A percentile compares a stretch with the other conserved stretches of the same genome.
Evolutionary conservation across 1,139 yeast genomes (phyloP).

Genomic region (Wickerhamiella pararugosa): DNA sequence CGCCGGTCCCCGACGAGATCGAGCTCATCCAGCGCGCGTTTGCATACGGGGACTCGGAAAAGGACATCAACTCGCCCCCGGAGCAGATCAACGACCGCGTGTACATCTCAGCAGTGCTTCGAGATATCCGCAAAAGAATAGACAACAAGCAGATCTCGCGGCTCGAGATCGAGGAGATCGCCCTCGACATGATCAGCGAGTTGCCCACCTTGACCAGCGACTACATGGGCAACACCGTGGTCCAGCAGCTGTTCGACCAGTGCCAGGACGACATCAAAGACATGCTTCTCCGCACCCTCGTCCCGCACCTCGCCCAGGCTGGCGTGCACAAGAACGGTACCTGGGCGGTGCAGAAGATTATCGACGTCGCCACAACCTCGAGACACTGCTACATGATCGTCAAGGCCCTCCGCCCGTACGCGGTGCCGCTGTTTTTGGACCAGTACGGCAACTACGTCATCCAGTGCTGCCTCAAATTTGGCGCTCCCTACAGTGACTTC

Average conservation of each 20-base stretch:
- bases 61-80: conserved; percentile 20
- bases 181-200: conserved; percentile 75
- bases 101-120: conserved; percentile 76
- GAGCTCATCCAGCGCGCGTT: conserved; percentile 19
- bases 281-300: conserved; percentile 63
- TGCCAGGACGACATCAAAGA: conserved; percentile 61
- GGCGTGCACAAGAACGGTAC: conserved; percentile 97
- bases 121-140: conserved; percentile 38
- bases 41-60: conserved; percentile 21
- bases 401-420: conserved; percentile 59
- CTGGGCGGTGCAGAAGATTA: conserved; percentile 97
- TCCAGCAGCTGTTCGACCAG: conserved; percentile 71
- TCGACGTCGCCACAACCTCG: conserved; percentile 52
- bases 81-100: conserved; percentile 34
- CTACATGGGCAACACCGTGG: conserved; percentile 89
- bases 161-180: conserved; percentile 64
- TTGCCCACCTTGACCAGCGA: conserved; percentile 86
- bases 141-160: conserved; percentile 31
- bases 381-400: conserved; percentile 62
- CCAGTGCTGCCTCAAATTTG: conserved; percentile 86
- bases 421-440: conserved; percentile 78
- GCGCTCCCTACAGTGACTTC: conserved; percentile 76
- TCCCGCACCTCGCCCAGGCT: conserved; percentile 75
- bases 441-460: conserved; percentile 95
- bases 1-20: conserved; percentile 17